Evolutionary conservation across 768 basidiomycete species (phyloP), one percentile per base, ranked within the genome.

Genomic region (Podaxis rugospora): DNA sequence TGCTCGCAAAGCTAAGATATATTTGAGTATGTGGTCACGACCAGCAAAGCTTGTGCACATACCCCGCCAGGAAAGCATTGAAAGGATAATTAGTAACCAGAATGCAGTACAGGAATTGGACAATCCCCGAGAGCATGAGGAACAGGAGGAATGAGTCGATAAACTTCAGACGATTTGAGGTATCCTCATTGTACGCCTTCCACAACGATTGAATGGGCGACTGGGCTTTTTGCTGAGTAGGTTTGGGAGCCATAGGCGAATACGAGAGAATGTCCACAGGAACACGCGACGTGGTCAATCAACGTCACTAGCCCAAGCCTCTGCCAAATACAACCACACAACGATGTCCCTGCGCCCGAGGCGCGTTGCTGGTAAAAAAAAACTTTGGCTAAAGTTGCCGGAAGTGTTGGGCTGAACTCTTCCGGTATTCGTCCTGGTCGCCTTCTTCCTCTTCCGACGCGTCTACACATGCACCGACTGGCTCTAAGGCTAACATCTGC

Each of bases 1-100:
- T 89, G 69, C 94, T 93, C 23, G 87, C 78, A 72, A 99, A 98
- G 23, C 97, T 98, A 1, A 44, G 25, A n/a, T 44, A 40, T 18
- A 64, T 44, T 18, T 39, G 58, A 57, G 47, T 60, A 10, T 50
- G 28, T 6, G 3, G 44, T 28, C 21, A 28, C 3, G 42, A 36
- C n/a, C 11, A 13, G 61, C 10, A 13, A 49, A 18, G 25, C 18
- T 14, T 57, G 37, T 0, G 16, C 13, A 75, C 92, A 63, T 75
- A 98, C 97, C 94, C 95, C 64, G 94, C 88, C 66, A 98, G 75
- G 77, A 99, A 99, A 40, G 97, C 94, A 67, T 99, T 98, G 81
- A 95, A 98, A 23, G 97, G 97, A 75, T 87, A 98, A 77, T 87
- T 90, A 61, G 94, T 94, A 63, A 99, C 81, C 65, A 93, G 80